Conservation (phyloP, 352 stramenopile genomes). For the Phytophthora fragariae region DNA sequence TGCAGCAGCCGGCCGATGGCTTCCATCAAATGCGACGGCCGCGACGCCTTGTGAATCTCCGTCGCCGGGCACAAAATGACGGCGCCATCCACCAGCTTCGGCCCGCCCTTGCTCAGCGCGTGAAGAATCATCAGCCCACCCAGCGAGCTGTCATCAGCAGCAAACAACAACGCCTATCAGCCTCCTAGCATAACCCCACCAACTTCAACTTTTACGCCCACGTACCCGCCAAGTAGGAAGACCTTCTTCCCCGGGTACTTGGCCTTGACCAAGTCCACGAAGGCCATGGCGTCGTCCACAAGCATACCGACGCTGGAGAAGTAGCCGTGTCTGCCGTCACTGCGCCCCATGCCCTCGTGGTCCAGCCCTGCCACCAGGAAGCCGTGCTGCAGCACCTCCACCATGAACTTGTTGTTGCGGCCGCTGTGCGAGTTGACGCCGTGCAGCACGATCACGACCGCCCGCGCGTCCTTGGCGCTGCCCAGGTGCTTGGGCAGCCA, state of each 20-base stretch:
- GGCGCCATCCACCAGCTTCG: slow-evolving; percentile 67
- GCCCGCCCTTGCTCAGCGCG: slow-evolving; percentile 55
- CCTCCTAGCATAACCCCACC: not conserved
- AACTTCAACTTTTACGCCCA: slow-evolving; percentile 3
- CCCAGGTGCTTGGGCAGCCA: slow-evolving; percentile 66
- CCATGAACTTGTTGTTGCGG: slow-evolving; percentile 81
- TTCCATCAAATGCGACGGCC: slow-evolving; percentile 57
- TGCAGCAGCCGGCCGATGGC: slow-evolving; percentile 59
- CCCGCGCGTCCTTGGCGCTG: slow-evolving; percentile 40
- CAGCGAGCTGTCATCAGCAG: slow-evolving; percentile 58
- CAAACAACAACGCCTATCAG: slow-evolving; percentile 18
- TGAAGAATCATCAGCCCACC: slow-evolving; percentile 73
- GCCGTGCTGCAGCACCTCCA: slow-evolving; percentile 64
- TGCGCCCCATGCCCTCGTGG: slow-evolving; percentile 80
- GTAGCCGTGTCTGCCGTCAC: slow-evolving; percentile 78
- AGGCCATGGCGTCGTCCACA: slow-evolving; percentile 73
- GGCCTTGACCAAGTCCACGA: slow-evolving; percentile 59
- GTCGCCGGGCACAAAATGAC: slow-evolving; percentile 77
- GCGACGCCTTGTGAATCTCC: slow-evolving; percentile 68
- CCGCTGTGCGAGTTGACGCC: slow-evolving; percentile 84
- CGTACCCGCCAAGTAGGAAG: slow-evolving; percentile 76
- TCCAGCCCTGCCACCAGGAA: slow-evolving; percentile 77
- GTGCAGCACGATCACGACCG: slow-evolving; percentile 78
- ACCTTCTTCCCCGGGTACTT: slow-evolving; percentile 75
- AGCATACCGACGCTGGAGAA: slow-evolving; percentile 69